Evolutionary conservation across 2,329 filamentous ascomycete species (phyloP).

Genomic region (Metarhizium guizhouense): DNA sequence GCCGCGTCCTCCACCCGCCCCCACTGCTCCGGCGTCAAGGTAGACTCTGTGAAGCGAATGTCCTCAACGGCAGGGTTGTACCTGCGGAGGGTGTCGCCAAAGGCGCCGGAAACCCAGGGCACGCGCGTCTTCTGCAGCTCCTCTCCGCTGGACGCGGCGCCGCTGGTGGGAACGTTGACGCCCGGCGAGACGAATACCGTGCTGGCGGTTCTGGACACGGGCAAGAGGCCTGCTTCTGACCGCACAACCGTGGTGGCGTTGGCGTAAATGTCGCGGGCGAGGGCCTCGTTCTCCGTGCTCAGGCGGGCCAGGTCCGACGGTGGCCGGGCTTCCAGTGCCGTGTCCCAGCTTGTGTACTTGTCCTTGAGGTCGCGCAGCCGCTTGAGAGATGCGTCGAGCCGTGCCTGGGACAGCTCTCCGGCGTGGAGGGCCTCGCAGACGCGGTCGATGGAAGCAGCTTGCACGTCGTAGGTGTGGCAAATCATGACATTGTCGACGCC

Average conservation of each 20-base stretch:
- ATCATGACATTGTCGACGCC: constrained; percentile 20
- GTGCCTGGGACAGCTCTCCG: constrained; percentile 9
- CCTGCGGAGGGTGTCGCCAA: constrained; percentile 11
- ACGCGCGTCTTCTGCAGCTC: constrained; percentile 14
- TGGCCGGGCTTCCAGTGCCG: constrained; percentile 8
- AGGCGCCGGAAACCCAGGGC: constrained; percentile 15
- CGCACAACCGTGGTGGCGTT: constrained; percentile 14
- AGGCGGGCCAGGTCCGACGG: constrained; percentile 7
- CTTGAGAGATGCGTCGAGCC: constrained; percentile 11
- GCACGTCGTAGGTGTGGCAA: constrained; percentile 17
- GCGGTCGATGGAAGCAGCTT: constrained; percentile 15
- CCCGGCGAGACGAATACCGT: constrained; percentile 17
- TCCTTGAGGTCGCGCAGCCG: constrained; percentile 13
- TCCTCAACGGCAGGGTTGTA: constrained; percentile 9
- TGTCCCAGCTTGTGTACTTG: constrained; percentile 14
- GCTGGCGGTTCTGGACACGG: constrained; percentile 8
- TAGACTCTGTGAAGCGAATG: constrained; percentile 13
- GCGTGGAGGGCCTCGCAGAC: constrained; percentile 12
- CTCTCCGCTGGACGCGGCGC: constrained; percentile 14
- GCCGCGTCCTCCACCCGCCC: constrained; percentile 12
- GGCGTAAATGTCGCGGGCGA: constrained; percentile 12
- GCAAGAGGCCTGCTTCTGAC: constrained; percentile 8
- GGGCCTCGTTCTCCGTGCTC: constrained; percentile 8
- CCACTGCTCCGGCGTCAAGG: constrained; percentile 12
- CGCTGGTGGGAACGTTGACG: constrained; percentile 14